Evolutionary conservation across 2,329 filamentous ascomycete species (phyloP).

Genomic region (Gliomastix tumulicola): DNA sequence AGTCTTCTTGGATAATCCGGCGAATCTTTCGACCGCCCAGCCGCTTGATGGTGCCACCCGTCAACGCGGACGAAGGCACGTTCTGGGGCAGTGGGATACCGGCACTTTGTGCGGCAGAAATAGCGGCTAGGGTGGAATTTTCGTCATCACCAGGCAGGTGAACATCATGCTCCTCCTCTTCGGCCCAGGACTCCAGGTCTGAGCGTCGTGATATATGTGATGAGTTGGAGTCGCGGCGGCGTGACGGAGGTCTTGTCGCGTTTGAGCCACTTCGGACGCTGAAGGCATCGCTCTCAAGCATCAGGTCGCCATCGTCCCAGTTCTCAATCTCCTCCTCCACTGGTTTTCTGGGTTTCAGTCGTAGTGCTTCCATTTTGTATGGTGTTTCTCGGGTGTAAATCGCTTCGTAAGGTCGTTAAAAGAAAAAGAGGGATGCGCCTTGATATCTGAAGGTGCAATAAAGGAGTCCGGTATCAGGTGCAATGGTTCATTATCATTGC

Average conservation of each 20-base stretch:
- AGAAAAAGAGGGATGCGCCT: too few species aligned
- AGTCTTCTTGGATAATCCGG: slow-evolving; percentile 70
- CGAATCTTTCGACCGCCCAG: slow-evolving; percentile 70
- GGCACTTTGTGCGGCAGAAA: slow-evolving; percentile 77
- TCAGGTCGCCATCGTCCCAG: slow-evolving; percentile 74
- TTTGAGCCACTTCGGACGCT: slow-evolving; percentile 47
- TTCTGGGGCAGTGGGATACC: slow-evolving; percentile 87
- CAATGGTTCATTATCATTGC: neutral
- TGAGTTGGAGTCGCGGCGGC: slow-evolving; percentile 70
- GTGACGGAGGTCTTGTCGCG: slow-evolving; percentile 16
- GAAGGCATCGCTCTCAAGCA: slow-evolving; percentile 62
- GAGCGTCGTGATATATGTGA: slow-evolving; percentile 78
- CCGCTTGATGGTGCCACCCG: slow-evolving; percentile 89
- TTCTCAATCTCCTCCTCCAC: slow-evolving; percentile 61
- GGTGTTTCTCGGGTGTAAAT: too few species aligned
- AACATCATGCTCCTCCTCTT: slow-evolving; percentile 84
- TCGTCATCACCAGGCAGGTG: slow-evolving; percentile 81
- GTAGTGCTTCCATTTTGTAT: slow-evolving; percentile 47
- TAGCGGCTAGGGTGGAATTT: slow-evolving; percentile 74
- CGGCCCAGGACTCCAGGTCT: slow-evolving; percentile 68
- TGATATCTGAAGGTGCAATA: too few species aligned
- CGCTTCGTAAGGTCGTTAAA: too few species aligned
- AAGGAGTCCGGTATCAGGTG: too few species aligned
- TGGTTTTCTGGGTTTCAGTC: slow-evolving; percentile 44
- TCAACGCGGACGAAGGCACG: slow-evolving; percentile 79